Conservation (phyloP, 2,329 filamentous ascomycete genomes). For the Bipolaris victoriae region DNA sequence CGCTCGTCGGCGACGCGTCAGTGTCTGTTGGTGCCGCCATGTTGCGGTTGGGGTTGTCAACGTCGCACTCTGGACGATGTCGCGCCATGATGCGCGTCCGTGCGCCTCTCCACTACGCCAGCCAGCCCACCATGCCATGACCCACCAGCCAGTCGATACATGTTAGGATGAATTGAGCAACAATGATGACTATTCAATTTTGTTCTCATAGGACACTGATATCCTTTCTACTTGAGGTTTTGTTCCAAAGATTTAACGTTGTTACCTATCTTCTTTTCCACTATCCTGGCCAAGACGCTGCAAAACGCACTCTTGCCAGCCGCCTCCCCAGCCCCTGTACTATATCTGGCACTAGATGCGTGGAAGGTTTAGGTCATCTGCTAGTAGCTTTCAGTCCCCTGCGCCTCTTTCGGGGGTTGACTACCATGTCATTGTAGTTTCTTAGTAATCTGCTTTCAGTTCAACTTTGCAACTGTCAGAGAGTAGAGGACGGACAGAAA, state of each 20-base stretch:
- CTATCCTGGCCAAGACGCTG: neutral
- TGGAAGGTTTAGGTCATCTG: neutral
- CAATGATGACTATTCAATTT: no score
- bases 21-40: slow-evolving; percentile 34
- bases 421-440: neutral
- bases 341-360: neutral
- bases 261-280: neutral
- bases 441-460: neutral
- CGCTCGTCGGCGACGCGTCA: slow-evolving; percentile 28
- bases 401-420: neutral
- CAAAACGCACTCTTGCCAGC: neutral
- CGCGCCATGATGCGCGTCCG: slow-evolving; percentile 14
- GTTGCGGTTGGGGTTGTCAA: slow-evolving; percentile 28
- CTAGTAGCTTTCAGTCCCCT: neutral
- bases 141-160: neutral
- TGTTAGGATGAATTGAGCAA: neutral
- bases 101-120: slow-evolving; percentile 13
- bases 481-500: neutral
- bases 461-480: neutral
- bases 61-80: slow-evolving; percentile 19
- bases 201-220: accelerated
- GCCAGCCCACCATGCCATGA: neutral
- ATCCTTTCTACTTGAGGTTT: no score
- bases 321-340: neutral
- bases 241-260: neutral